Evolutionary conservation across 768 basidiomycete species (phyloP).

Genomic region (Mycena indigotica): DNA sequence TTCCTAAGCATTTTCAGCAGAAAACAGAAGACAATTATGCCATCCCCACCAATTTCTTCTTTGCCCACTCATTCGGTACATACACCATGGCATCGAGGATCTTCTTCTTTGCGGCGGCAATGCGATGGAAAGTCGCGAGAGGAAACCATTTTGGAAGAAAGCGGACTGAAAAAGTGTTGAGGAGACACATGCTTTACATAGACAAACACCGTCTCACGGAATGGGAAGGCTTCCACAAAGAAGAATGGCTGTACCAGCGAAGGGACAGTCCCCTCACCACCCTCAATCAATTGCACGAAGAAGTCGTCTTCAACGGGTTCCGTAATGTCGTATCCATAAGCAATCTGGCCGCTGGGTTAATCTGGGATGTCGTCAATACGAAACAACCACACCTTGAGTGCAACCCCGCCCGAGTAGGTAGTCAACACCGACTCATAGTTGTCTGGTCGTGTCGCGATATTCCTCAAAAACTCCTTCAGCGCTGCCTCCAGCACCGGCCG

Average conservation of each 20-base stretch:
- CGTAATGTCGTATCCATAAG: conserved; percentile 43
- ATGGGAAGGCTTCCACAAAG: conserved; percentile 44
- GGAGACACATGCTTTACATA: background rate
- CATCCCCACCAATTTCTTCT: conserved; percentile 34
- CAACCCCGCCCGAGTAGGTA: conserved; percentile 25
- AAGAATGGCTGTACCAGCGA: conserved; percentile 34
- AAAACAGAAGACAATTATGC: too few relatives aligned
- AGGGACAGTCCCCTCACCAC: conserved; percentile 29
- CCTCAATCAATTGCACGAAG: conserved; percentile 35
- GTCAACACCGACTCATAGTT: conserved; percentile 32
- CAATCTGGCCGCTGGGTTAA: conserved; percentile 38
- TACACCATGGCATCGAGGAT: conserved; percentile 26
- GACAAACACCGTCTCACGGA: conserved; percentile 29
- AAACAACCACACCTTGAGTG: background rate
- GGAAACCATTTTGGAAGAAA: conserved; percentile 43
- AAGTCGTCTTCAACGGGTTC: conserved; percentile 30
- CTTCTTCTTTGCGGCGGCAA: conserved; percentile 22
- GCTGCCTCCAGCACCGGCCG: conserved; percentile 34
- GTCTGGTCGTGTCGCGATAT: conserved; percentile 31
- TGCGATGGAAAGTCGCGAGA: conserved; percentile 36
- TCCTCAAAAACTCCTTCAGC: conserved; percentile 30
- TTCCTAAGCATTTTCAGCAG: too few relatives aligned
- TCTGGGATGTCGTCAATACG: background rate
- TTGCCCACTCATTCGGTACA: conserved; percentile 35
- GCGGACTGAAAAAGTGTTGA: conserved; percentile 30